Conservation (phyloP, 192 early-diverging fungal species). For the Coemansia nantahalensis region DNA sequence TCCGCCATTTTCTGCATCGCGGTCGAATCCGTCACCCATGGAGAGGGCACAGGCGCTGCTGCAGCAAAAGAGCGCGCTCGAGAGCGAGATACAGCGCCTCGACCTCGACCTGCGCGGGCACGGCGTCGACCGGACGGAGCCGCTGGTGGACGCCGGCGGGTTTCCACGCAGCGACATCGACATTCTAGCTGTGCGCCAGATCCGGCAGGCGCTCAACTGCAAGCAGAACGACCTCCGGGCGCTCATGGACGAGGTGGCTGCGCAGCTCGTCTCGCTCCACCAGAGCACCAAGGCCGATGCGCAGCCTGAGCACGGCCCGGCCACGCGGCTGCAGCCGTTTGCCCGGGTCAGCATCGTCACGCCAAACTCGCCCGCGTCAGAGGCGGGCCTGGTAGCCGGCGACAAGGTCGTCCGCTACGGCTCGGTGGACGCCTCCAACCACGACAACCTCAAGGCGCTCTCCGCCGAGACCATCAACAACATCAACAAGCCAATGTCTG, state of each 20-base stretch:
- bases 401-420: slow-evolving; percentile 35
- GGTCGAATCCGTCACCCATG: no score
- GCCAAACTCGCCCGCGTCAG: slow-evolving; percentile 33
- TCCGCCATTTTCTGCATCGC: no score
- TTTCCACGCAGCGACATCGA: slow-evolving; percentile 73
- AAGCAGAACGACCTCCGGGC: slow-evolving; percentile 59
- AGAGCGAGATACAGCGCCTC: slow-evolving; percentile 31
- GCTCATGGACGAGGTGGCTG: slow-evolving; percentile 58
- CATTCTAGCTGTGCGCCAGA: slow-evolving; percentile 56
- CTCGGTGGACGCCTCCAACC: slow-evolving; percentile 12
- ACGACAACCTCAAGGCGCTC: slow-evolving; percentile 20
- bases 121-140: slow-evolving; percentile 51
- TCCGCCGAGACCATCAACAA: slow-evolving; percentile 16
- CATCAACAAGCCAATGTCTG: slow-evolving; percentile 14
- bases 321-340: slow-evolving; percentile 25
- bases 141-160: slow-evolving; percentile 59
- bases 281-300: neutral
- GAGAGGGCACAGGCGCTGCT: slow-evolving; percentile 29
- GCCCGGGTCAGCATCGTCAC: slow-evolving; percentile 40
- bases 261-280: slow-evolving; percentile 52
- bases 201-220: slow-evolving; percentile 53
- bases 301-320: neutral
- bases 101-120: slow-evolving; percentile 30
- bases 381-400: slow-evolving; percentile 33
- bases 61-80: slow-evolving; percentile 28